phyloP scores from a whole-genome alignment of 2,329 filamentous ascomycete genomes.

The Botryotinia narcissicola region DNA sequence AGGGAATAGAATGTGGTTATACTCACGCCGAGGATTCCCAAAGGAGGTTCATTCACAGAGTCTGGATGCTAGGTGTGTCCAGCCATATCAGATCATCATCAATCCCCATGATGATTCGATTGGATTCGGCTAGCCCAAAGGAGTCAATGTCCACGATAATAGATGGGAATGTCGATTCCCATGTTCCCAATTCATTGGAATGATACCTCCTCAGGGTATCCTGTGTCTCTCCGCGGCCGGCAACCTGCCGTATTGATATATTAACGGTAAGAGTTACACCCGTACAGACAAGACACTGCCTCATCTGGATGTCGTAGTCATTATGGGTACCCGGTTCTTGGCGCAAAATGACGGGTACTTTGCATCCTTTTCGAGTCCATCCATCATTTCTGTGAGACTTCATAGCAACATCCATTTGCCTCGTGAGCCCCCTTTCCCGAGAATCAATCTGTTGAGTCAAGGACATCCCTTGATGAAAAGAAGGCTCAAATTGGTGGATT shows the following conservation, averaged over 20 bases:
- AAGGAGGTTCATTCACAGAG: not conserved
- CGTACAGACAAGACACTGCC: constrained; percentile 14
- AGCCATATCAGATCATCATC: not conserved
- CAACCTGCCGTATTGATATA: constrained; percentile 20
- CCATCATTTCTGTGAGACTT: constrained; percentile 2
- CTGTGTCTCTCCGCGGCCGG: constrained; percentile 4
- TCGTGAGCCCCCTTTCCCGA: constrained; percentile 14
- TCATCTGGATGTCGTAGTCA: constrained; percentile 13
- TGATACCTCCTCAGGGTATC: constrained; percentile 12
- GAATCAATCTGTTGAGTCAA: not conserved
- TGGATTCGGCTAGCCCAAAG: not conserved
- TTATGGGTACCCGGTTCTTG: constrained; percentile 20
- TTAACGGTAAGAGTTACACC: constrained; percentile 20
- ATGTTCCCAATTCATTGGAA: not conserved
- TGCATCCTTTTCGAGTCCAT: constrained; percentile 15
- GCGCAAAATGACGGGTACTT: constrained; percentile 14
- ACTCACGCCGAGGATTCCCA: not conserved
- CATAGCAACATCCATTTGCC: constrained; percentile 5
- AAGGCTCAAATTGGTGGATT: not conserved
- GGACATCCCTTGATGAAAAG: constrained; percentile 9
- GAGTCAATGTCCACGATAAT: not conserved
- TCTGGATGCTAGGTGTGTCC: not conserved
- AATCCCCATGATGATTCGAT: not conserved
- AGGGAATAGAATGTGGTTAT: not conserved
- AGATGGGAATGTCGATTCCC: constrained; percentile 4